phyloP scores from a whole-genome alignment of 192 early-diverging fungal genomes.

The Backusella luteola region DNA sequence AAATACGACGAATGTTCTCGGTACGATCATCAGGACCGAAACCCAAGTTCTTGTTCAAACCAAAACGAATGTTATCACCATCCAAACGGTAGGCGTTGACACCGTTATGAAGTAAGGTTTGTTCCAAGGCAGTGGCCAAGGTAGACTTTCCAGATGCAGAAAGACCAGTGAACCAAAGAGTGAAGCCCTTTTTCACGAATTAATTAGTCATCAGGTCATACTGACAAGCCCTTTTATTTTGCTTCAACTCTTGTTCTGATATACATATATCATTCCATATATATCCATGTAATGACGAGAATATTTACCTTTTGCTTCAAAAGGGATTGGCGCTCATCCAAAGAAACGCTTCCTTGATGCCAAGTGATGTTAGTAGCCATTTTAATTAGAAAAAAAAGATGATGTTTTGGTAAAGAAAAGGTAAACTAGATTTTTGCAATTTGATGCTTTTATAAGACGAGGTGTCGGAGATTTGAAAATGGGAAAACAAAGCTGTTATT shows the following conservation, averaged over 20 bases:
- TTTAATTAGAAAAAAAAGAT: neutral
- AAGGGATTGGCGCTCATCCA: conserved; percentile 69
- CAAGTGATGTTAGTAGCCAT: conserved; percentile 87
- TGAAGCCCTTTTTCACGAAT: conserved; percentile 58
- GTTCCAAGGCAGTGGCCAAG: conserved; percentile 87
- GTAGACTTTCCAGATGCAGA: conserved; percentile 96
- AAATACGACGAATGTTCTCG: conserved; percentile 95
- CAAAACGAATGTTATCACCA: conserved; percentile 97
- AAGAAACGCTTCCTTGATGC: conserved; percentile 76
- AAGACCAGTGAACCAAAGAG: conserved; percentile 93
- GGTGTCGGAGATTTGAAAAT: neutral
- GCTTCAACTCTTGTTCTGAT: neutral
- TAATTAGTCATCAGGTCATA: neutral
- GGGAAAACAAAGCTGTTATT: neutral
- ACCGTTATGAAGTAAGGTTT: conserved; percentile 73
- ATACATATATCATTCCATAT: neutral
- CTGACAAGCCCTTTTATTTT: neutral
- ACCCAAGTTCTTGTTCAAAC: conserved; percentile 92
- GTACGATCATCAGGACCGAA: conserved; percentile 89
- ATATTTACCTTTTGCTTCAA: conserved; percentile 60
- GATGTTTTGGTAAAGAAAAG: conserved; percentile 1
- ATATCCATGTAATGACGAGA: neutral
- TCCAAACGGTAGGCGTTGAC: conserved; percentile 88
- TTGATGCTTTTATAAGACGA: neutral
- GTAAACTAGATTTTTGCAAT: neutral